Base-by-base conservation (phyloP, 805 yeast species). In the Komagataella phaffii region DNA sequence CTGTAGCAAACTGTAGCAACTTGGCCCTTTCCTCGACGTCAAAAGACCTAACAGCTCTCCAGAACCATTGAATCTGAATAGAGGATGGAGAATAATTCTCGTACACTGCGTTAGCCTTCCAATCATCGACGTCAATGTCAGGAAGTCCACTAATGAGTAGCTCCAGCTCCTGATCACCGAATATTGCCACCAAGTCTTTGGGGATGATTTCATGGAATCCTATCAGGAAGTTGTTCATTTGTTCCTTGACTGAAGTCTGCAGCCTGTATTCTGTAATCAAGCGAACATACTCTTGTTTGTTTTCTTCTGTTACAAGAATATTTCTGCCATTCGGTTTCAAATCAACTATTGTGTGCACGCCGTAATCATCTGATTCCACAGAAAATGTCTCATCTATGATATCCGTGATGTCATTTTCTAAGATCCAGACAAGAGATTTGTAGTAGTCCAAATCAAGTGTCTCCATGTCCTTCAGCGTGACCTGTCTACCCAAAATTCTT, bases 41-140 rank as follows among this genome's bases (percentile, higher is more conserved):
- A 68, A 93, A 93, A 1, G 97, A 87, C 59, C 88, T 80, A 12
- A 93, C 96, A 1, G 97, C 96, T 62, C 97, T 75, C 99, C 99
- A 93, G 69, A 93, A 93, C 87, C 97, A 91, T 61, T 85, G 89
- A 52, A 93, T 83, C 62, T 90, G 97, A 30, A 87, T 81, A 2
- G 95, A 86, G 1, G 86, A 75, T 1, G 90, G 75, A 0, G 88
- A 77, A 64, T 91, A 93, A 62, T 89, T 91, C 49, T 78, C 83
- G 66, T 93, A 85, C 1, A 70, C 73, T 1, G 96, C 79, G 63
- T 93, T 86, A 60, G 80, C 83, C 57, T 86, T 85, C 99, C 99
- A 93, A 63, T 93, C 99, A 58, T 83, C 88, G 18, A 91, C 91
- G 68, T 88, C 96, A 59, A 93, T 89, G 59, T 91, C 96, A 1